These are phyloP conservation scores for Globisporangium takayamanum DNA, from an alignment of 352 stramenopile genomes.

Conservation along the genomic window DNA sequence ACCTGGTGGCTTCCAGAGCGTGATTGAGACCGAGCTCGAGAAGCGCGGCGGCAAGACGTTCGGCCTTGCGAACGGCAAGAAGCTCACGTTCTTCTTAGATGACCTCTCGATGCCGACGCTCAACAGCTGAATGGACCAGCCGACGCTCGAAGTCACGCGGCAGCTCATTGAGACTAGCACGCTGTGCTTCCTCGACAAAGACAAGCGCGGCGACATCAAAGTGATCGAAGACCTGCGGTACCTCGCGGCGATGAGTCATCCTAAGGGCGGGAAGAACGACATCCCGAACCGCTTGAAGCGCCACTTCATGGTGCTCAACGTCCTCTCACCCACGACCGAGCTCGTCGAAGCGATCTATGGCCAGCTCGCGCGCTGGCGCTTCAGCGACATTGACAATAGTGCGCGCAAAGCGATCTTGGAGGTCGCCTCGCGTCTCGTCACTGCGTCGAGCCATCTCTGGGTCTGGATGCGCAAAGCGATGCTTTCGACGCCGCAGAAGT, in stretches of 20 bases:
- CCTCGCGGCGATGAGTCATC: conserved; percentile 57
- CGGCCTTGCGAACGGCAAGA: conserved; percentile 57
- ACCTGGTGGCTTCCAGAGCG: conserved; percentile 72
- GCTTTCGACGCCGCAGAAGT: conserved; percentile 73
- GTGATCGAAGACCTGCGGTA: conserved; percentile 63
- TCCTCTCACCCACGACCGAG: conserved; percentile 64
- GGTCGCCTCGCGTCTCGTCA: conserved; percentile 34
- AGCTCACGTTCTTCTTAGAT: conserved; percentile 77
- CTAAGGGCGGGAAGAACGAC: conserved; percentile 67
- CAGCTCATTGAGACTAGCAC: conserved; percentile 64
- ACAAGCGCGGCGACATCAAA: conserved; percentile 79
- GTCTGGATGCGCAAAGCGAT: conserved; percentile 57
- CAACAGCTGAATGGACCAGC: conserved; percentile 74
- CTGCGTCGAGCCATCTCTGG: conserved; percentile 59
- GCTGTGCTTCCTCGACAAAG: conserved; percentile 79
- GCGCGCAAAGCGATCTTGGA: conserved; percentile 37
- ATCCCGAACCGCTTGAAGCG: conserved; percentile 87
- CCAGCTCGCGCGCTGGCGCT: conserved; percentile 62
- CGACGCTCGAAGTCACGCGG: conserved; percentile 65
- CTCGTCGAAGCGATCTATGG: conserved; percentile 86
- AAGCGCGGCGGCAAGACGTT: conserved; percentile 80
- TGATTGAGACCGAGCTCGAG: conserved; percentile 67
- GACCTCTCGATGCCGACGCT: conserved; percentile 63
- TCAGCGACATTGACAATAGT: conserved; percentile 20
- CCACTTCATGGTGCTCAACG: conserved; percentile 87